Evolutionary conservation across 371 early-diverging fungal genomes (phyloP).

Genomic region (Mucor irregularis): DNA sequence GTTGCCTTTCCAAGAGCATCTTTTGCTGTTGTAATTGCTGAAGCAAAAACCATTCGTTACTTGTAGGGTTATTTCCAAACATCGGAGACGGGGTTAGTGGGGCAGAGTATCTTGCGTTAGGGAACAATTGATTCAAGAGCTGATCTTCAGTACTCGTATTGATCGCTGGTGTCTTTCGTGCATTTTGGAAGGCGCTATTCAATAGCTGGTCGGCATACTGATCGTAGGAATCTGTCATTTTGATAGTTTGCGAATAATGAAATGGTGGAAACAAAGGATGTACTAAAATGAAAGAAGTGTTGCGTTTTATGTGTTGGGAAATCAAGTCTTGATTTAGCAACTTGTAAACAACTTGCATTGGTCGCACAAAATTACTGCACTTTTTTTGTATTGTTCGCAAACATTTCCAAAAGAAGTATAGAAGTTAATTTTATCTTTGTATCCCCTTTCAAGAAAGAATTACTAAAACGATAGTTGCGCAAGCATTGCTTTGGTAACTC

Average conservation of each 20-base stretch:
- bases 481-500: too few species aligned
- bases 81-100: not conserved
- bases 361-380: not conserved
- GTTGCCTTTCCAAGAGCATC: slow-evolving; percentile 4
- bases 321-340: slow-evolving; percentile 1
- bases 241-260: not conserved
- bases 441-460: too few species aligned
- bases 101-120: not conserved
- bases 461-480: too few species aligned
- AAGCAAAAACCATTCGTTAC: slow-evolving; percentile 1
- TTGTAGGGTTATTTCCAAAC: not conserved
- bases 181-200: slow-evolving; percentile 17
- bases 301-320: not conserved
- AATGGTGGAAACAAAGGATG: not conserved
- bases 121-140: slow-evolving; percentile 2
- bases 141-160: not conserved
- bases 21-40: slow-evolving; percentile 13
- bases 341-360: slow-evolving; percentile 3
- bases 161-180: not conserved
- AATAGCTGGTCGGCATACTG: slow-evolving; percentile 20
- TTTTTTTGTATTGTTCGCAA: not conserved
- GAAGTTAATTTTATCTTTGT: too few species aligned
- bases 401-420: not conserved
- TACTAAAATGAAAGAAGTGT: not conserved
- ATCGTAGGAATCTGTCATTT: not conserved